These are phyloP conservation scores for Orbilia javanica DNA, from an alignment of 2,329 filamentous ascomycete genomes.

Conservation along the genomic window DNA sequence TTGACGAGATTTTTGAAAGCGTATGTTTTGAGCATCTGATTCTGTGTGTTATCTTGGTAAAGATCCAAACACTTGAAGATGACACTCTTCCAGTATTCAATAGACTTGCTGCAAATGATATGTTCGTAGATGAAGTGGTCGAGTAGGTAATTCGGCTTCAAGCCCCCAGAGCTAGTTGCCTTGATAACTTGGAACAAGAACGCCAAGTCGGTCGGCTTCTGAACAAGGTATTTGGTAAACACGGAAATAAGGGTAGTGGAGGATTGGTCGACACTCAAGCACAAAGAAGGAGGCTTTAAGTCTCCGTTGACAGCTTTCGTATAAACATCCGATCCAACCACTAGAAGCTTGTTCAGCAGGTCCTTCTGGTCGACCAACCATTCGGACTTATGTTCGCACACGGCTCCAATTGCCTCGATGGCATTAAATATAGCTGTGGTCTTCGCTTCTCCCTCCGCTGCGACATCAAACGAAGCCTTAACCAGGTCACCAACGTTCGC, in stretches of 20 bases:
- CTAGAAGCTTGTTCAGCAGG: slow-evolving; percentile 74
- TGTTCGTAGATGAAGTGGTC: slow-evolving; percentile 85
- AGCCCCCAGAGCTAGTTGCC: slow-evolving; percentile 82
- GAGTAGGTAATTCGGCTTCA: slow-evolving; percentile 81
- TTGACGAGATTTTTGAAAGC: slow-evolving; percentile 92
- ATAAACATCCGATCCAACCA: slow-evolving; percentile 82
- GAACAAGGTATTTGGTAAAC: slow-evolving; percentile 81
- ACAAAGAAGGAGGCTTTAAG: slow-evolving; percentile 73
- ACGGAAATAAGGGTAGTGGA: slow-evolving; percentile 88
- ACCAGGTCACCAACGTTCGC: slow-evolving; percentile 80
- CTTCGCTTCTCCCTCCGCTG: slow-evolving; percentile 75
- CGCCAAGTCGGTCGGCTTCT: slow-evolving; percentile 81
- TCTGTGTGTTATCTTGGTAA: slow-evolving; percentile 81
- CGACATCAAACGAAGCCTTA: slow-evolving; percentile 73
- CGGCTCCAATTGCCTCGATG: slow-evolving; percentile 84
- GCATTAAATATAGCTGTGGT: slow-evolving; percentile 83
- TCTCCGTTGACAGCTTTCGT: slow-evolving; percentile 77
- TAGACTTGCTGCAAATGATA: slow-evolving; percentile 84
- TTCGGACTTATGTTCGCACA: slow-evolving; percentile 75
- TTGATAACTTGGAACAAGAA: slow-evolving; percentile 83
- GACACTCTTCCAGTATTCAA: slow-evolving; percentile 86
- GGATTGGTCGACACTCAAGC: slow-evolving; percentile 88
- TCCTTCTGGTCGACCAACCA: slow-evolving; percentile 75
- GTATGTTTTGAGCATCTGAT: slow-evolving; percentile 93
- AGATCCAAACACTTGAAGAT: slow-evolving; percentile 88